Percentiles rank a stretch among this genome's conserved stretches.
Evolutionary conservation across 2,329 filamentous ascomycete species (phyloP).

Genomic region (Pseudogymnoascus sp.): DNA sequence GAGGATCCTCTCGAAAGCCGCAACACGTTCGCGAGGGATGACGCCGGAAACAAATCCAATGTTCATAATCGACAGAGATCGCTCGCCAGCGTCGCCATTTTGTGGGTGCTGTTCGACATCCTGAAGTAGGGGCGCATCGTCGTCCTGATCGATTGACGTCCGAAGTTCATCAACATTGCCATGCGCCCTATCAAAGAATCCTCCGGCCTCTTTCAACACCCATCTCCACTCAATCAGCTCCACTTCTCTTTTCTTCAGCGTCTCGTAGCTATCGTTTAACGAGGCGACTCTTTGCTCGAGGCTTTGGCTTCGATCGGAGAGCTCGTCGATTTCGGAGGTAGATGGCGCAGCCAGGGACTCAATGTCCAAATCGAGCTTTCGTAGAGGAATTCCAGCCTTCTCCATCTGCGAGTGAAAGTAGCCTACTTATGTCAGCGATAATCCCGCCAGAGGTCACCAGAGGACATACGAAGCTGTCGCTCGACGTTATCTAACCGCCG

Average conservation of each 20-base stretch:
- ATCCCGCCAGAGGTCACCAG: constrained; percentile 1
- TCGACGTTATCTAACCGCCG: constrained; percentile 96
- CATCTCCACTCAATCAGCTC: constrained; percentile 98
- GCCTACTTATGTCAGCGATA: constrained; percentile 40
- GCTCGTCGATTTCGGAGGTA: constrained; percentile 91
- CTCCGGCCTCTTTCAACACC: constrained; percentile 91
- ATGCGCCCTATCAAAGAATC: constrained; percentile 94
- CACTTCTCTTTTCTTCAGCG: constrained; percentile 92
- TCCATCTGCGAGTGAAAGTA: constrained; percentile 97
- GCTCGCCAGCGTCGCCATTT: constrained; percentile 54
- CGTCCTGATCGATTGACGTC: constrained; percentile 74
- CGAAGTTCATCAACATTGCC: constrained; percentile 96
- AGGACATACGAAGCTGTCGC: constrained; percentile 77
- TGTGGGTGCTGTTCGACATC: constrained; percentile 79
- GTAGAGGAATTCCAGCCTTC: constrained; percentile 76
- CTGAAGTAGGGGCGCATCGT: constrained; percentile 86
- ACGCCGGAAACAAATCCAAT: constrained; percentile 98
- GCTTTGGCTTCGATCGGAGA: constrained; percentile 84
- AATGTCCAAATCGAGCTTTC: constrained; percentile 84
- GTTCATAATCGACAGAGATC: constrained; percentile 94
- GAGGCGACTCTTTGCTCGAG: constrained; percentile 86
- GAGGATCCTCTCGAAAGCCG: constrained; percentile 91
- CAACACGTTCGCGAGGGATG: constrained; percentile 85
- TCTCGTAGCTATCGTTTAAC: constrained; percentile 97
- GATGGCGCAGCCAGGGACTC: constrained; percentile 81